Conservation (phyloP, 148 eudicot species). For the Camellia japonica region DNA sequence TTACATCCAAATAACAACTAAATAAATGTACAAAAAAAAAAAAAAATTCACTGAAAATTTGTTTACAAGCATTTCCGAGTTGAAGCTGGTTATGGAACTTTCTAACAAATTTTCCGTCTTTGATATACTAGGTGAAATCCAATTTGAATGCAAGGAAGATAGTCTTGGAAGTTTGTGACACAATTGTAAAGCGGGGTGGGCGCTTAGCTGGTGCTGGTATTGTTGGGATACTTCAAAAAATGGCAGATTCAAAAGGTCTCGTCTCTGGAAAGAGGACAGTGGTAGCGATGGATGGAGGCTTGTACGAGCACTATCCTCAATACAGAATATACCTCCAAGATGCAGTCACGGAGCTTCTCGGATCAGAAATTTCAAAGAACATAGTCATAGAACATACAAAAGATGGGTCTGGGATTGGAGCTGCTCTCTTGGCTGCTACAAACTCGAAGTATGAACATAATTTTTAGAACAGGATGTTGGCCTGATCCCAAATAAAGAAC, state of each 20-base stretch:
- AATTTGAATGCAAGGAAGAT: constrained; percentile 39
- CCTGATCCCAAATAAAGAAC: not conserved
- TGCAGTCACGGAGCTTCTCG: constrained; percentile 62
- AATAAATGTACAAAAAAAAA: too few species aligned
- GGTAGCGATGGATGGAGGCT: constrained; percentile 87
- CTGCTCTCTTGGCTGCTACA: constrained; percentile 79
- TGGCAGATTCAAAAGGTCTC: constrained; percentile 56
- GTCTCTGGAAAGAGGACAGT: constrained; percentile 60
- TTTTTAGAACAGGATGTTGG: not conserved
- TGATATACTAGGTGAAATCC: constrained; percentile 46
- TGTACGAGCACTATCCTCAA: constrained; percentile 71
- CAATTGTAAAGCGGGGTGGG: constrained; percentile 65
- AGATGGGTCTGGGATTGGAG: constrained; percentile 88
- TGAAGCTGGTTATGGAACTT: not conserved
- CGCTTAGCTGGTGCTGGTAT: constrained; percentile 81
- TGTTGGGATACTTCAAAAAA: constrained; percentile 64
- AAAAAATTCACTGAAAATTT: not conserved
- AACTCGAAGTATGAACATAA: constrained; percentile 51
- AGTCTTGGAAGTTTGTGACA: constrained; percentile 62
- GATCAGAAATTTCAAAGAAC: constrained; percentile 42
- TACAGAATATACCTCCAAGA: constrained; percentile 58
- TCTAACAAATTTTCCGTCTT: not conserved
- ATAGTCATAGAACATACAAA: constrained; percentile 63
- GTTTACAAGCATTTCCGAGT: not conserved
- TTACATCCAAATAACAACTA: not conserved